Evolutionary conservation across 2,329 filamentous ascomycete genomes (phyloP).

Genomic region (Penicillium aurantiogriseum): DNA sequence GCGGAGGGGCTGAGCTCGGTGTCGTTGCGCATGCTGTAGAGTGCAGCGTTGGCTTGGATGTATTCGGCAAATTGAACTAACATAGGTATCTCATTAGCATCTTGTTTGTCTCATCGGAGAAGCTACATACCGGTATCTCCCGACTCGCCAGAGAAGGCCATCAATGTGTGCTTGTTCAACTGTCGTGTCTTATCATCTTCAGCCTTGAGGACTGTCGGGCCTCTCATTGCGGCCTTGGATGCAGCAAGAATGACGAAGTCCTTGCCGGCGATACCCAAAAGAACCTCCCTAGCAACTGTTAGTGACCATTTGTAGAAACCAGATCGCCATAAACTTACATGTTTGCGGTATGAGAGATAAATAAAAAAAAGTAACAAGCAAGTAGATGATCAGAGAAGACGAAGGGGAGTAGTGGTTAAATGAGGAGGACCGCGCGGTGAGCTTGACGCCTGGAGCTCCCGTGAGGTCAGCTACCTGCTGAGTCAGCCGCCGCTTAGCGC

Average conservation of each 20-base stretch:
- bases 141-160: slow-evolving; percentile 94
- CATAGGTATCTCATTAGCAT: slow-evolving; percentile 16
- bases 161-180: slow-evolving; percentile 89
- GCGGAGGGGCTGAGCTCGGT: slow-evolving; percentile 86
- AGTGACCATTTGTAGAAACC: slow-evolving; percentile 12
- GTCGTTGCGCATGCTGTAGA: slow-evolving; percentile 98
- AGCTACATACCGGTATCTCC: slow-evolving; percentile 76
- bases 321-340: slow-evolving; percentile 26
- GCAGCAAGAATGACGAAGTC: slow-evolving; percentile 98
- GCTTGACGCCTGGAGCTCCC: slow-evolving; percentile 44
- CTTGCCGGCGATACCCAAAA: slow-evolving; percentile 97
- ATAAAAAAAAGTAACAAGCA: slow-evolving; percentile 15
- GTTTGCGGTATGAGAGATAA: slow-evolving; percentile 21
- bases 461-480: slow-evolving; percentile 34
- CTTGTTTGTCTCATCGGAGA: background rate
- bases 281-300: slow-evolving; percentile 73
- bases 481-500: slow-evolving; percentile 35
- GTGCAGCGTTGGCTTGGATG: slow-evolving; percentile 96
- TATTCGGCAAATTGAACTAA: slow-evolving; percentile 98
- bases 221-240: slow-evolving; percentile 97
- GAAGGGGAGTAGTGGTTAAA: slow-evolving; percentile 23
- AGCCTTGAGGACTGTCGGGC: slow-evolving; percentile 91
- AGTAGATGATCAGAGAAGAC: slow-evolving; percentile 22
- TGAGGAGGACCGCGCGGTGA: slow-evolving; percentile 38
- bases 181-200: slow-evolving; percentile 93